These are phyloP conservation scores for Naganishia vaughanmartiniae DNA, from an alignment of 768 basidiomycete species.

Conservation along the genomic window DNA sequence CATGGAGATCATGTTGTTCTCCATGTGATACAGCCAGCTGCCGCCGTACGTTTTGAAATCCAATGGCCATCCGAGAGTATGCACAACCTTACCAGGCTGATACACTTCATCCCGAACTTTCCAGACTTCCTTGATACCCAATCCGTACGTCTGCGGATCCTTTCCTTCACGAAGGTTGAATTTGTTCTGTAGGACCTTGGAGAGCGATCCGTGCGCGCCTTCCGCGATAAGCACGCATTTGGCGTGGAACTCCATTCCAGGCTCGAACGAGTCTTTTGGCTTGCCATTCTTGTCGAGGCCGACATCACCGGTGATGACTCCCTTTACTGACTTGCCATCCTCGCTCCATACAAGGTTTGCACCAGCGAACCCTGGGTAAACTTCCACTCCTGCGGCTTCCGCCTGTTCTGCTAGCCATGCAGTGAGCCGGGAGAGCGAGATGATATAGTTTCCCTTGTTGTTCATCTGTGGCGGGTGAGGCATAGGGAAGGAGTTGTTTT, in stretches of 20 bases:
- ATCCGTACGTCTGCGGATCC: conserved; percentile 91
- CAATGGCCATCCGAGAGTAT: conserved; percentile 92
- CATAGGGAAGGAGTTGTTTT: conserved; percentile 67
- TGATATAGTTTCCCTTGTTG: conserved; percentile 88
- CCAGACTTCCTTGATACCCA: conserved; percentile 98
- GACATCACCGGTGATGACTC: conserved; percentile 89
- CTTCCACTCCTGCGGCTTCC: conserved; percentile 79
- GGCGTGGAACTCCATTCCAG: conserved; percentile 92
- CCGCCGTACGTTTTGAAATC: conserved; percentile 82
- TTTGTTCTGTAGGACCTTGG: conserved; percentile 70
- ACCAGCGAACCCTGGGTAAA: conserved; percentile 96
- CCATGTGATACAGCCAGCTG: conserved; percentile 94
- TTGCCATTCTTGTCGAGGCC: conserved; percentile 74
- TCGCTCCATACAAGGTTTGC: conserved; percentile 72
- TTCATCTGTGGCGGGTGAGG: conserved; percentile 97
- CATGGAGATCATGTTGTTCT: conserved; percentile 78
- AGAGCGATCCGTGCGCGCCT: conserved; percentile 87
- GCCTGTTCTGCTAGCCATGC: conserved; percentile 85
- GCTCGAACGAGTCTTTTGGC: conserved; percentile 84
- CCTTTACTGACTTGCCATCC: conserved; percentile 64
- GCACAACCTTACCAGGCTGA: conserved; percentile 77
- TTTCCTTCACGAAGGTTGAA: conserved; percentile 68
- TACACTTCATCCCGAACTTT: conserved; percentile 67
- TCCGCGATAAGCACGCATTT: conserved; percentile 90
- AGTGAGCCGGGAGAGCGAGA: conserved; percentile 82